Conservation (phyloP, 805 yeast genomes). For the Cyberlindnera xylosilytica region DNA sequence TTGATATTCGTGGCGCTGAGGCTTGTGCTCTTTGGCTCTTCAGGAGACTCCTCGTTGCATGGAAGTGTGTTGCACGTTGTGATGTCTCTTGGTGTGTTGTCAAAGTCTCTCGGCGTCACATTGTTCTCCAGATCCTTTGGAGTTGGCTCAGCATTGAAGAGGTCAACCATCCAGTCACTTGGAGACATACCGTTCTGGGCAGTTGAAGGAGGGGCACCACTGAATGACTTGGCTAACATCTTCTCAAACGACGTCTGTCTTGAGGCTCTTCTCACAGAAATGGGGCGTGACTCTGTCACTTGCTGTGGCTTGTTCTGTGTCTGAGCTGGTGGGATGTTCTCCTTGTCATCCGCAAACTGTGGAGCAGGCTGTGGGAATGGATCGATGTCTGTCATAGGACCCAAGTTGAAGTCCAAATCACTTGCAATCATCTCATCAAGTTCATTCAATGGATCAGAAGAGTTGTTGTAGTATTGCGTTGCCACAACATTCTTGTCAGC, state of each 20-base stretch:
- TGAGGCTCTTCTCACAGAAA: conserved; percentile 20
- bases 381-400: conserved; percentile 30
- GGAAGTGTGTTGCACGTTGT: conserved; percentile 31
- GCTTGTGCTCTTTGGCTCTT: conserved; percentile 6
- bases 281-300: conserved; percentile 7
- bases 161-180: conserved; percentile 27
- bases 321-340: conserved; percentile 8
- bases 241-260: conserved; percentile 38
- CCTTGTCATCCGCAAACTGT: conserved; percentile 10
- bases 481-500: conserved; percentile 4
- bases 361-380: conserved; percentile 24
- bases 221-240: conserved; percentile 37
- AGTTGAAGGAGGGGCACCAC: conserved; percentile 21
- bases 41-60: conserved; percentile 28
- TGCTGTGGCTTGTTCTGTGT: neutral
- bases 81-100: conserved; percentile 29
- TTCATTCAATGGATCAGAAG: conserved; percentile 36
- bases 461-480: conserved; percentile 17
- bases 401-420: conserved; percentile 30
- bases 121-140: conserved; percentile 23
- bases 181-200: conserved; percentile 20
- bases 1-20: conserved; percentile 1
- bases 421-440: conserved; percentile 30
- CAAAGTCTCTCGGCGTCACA: conserved; percentile 15
- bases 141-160: conserved; percentile 25